Evolutionary conservation across 192 early-diverging fungal species (phyloP).

Genomic region (Geranomyces variabilis): DNA sequence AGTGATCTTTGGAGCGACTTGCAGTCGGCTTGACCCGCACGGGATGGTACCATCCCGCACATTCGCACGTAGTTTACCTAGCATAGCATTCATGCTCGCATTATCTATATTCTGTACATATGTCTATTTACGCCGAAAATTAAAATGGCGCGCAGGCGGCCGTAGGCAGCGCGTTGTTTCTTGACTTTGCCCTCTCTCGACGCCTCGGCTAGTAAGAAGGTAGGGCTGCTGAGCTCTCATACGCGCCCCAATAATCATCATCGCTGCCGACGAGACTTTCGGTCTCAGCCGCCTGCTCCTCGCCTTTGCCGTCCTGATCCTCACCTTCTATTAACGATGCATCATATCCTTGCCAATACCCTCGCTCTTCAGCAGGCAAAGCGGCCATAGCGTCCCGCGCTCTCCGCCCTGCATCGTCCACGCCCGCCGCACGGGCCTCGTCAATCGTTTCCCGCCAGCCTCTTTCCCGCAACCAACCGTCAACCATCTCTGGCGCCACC

Average conservation of each 20-base stretch:
- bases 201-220: neutral
- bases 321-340: neutral
- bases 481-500: neutral
- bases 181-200: too few relatives aligned
- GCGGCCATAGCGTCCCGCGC: neutral
- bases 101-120: neutral
- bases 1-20: too few relatives aligned
- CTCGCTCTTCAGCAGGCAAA: neutral
- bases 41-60: too few relatives aligned
- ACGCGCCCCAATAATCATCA: neutral
- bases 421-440: neutral
- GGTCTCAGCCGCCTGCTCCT: neutral
- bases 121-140: neutral
- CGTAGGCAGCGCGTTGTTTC: too few relatives aligned
- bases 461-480: neutral
- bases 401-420: neutral
- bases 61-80: too few relatives aligned
- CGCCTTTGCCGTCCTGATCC: neutral
- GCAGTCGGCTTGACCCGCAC: too few relatives aligned
- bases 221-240: neutral
- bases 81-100: too few relatives aligned
- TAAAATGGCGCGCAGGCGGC: too few relatives aligned
- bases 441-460: neutral
- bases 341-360: conserved; percentile 6
- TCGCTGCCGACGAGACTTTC: neutral